Base-by-base conservation (phyloP, 2,329 filamentous ascomycete species). In the Exophiala spinifera region DNA sequence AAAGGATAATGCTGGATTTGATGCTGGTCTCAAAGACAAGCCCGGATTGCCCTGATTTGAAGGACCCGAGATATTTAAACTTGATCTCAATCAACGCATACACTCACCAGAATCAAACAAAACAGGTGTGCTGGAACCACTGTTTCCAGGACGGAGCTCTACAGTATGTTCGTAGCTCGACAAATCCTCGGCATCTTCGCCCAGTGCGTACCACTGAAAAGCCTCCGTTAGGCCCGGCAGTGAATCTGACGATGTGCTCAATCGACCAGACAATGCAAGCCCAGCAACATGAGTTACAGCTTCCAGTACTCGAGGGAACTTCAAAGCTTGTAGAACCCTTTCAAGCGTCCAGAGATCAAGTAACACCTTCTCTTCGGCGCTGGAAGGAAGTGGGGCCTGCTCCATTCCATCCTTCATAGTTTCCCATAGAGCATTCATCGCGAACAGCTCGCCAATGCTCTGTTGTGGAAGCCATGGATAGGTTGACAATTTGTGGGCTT, bases 171-270 rank as follows among this genome's bases (percentile, higher is more conserved):
- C 84, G 68, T 94, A 95, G 44, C 83, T 79, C 4, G 87, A 87
- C 33, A 92, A 76, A 63, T 91, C 86, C 1, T 84, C 80, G 59
- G 78, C 74, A 13, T 79, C 74, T 63, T 86, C 89, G 67, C 94
- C 83, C 61, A 89, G 76, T n/a, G 90, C 89, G 50, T 97, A 79
- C 89, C 91, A 96, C 64, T 96, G 89, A 17, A 99, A 70, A 21
- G 88, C 85, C 71, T 96, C 91, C 57, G 95, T 87, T 33, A 97
- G 74, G 8, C 91, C 91, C 88, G 90, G 95, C 13, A 91, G 80
- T 40, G 79, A 79, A 60, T 90, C 87, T 62, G 83, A 86, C 56
- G 70, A 76, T 17, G 74, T 73, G 10, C 56, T 66, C 19, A 75
- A 65, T 2, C 77, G 74, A 51, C 86, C 79, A 58, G 83, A 84